Base-by-base conservation (phyloP, 768 basidiomycete species). In the Hortiboletus campestris region DNA sequence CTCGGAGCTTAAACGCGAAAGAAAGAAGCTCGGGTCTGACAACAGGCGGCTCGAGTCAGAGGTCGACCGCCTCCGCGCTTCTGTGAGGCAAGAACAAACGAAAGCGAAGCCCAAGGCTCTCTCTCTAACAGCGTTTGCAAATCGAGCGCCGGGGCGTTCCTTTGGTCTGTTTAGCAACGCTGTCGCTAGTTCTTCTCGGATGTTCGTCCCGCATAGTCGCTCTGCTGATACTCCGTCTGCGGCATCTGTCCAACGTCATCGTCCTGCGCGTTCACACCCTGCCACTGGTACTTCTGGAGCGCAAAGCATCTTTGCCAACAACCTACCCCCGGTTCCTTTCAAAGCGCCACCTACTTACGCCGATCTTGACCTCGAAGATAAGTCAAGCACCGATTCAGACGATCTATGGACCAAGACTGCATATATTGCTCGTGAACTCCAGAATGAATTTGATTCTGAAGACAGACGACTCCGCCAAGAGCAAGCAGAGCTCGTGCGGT, bases 391-490 rank as follows among this genome's bases (percentile, higher is more conserved):
- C 11, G 45, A 51, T n/a, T 43, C 58, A 14, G 58, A 56, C n/a
- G 44, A 49, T 22, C 4, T 22, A 16, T 60, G 53, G 57, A 31
- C 25, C 16, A 47, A 59, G 47, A 51, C 42, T 16, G 14, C 36
- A 60, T 20, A 57, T 2, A 11, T 62, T 31, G 76, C 74, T 14
- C 55, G 55, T 20, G 48, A 66, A 40, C 62, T 72, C 49, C 80
- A 80, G 59, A 53, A 57, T 2, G 57, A 70, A 35, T 78, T 70
- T 31, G 77, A 81, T 35, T 66, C 64, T 5, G 82, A 83, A 65
- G 68, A 80, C 51, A 41, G 41, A 14, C 64, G 52, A 2, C 69
- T 83, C 36, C 65, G 68, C n/a, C 59, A 44, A 7, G 75, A 83
- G 56, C 60, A 66, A 1, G 56, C 54, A 13, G 63, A 66, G 3